Base-by-base conservation (phyloP, 345 rosid genomes). In the Garcia nutans region DNA sequence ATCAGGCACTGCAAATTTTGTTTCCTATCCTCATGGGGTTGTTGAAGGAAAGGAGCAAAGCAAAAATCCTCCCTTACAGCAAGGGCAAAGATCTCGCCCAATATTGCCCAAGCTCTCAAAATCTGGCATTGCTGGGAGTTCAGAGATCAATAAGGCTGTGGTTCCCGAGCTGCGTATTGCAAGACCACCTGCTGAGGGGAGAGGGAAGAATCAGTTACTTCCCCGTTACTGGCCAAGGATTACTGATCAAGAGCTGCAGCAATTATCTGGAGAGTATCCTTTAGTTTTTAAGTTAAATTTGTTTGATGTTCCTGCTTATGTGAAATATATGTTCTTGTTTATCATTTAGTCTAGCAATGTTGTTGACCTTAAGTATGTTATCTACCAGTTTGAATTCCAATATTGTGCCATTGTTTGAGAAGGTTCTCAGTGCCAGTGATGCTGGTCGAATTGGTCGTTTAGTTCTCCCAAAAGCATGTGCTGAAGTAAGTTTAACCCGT, bases 401-500 rank as follows among this genome's bases (percentile, higher is more conserved):
- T 55, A 87, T 94, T 68, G 88, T 86, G 70, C 98, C 98, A 63
- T 90, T 94, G 28, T 94, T 94, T 84, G 98, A 94, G 91, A 94
- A 94, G 89, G 86, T 88, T 82, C 91, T 94, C 22, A 91, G 97
- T 82, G 97, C 97, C 64, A 94, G 98, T 84, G 97, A 94, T 90
- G 97, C 97, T 58, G 98, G 98, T 67, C 89, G 97, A 79, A 94
- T 94, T 84, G 98, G 97, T 76, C 95, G 97, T 49, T 79, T 94
- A 74, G 98, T 94, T 86, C 95, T 94, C 41, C 97, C 97, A 33
- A 94, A 94, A 90, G 97, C 97, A 16, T 94, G 98, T 80, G 98
- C 98, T 12, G 98, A 94, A 85, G 98, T 92, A 87, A 81, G 89
- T 82, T 69, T 54, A 56, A 74, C 74, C 22, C 71, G 45, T 65